phyloP scores from a whole-genome alignment of 371 early-diverging fungal genomes.

The Rhizopus delemar region DNA sequence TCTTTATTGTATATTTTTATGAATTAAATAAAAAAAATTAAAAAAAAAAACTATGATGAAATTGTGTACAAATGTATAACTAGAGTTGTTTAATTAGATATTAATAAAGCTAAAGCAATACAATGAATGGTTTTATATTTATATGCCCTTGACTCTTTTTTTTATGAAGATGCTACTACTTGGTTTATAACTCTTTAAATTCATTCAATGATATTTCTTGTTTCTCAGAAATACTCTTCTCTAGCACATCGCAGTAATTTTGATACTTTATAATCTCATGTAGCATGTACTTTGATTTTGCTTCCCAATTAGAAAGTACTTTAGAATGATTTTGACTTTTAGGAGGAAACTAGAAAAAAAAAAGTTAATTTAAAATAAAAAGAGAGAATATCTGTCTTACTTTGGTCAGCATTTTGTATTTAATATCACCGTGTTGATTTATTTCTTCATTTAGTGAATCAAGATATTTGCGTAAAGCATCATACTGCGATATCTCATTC shows the following conservation, averaged over 20 bases:
- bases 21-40: not conserved
- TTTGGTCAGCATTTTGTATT: slow-evolving; percentile 36
- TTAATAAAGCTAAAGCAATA: too few species aligned
- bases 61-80: too few species aligned
- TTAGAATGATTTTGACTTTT: slow-evolving; percentile 62
- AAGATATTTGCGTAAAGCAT: slow-evolving; percentile 30
- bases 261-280: slow-evolving; percentile 89
- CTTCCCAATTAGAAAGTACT: slow-evolving; percentile 85
- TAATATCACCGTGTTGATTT: slow-evolving; percentile 43
- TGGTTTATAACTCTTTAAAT: not conserved
- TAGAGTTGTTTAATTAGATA: too few species aligned
- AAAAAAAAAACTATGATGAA: too few species aligned
- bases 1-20: not conserved
- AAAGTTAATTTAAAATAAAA: not conserved
- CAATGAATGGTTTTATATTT: too few species aligned
- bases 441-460: slow-evolving; percentile 36
- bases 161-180: too few species aligned
- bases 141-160: too few species aligned
- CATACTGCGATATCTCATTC: slow-evolving; percentile 32
- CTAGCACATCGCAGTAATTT: slow-evolving; percentile 77
- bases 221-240: slow-evolving; percentile 54
- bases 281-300: slow-evolving; percentile 79
- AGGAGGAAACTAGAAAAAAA: slow-evolving; percentile 47
- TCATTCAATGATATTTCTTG: not conserved
- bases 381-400: slow-evolving; percentile 7